Base-by-base conservation (phyloP, 257 asterid species). In the Jasminum sambac region DNA sequence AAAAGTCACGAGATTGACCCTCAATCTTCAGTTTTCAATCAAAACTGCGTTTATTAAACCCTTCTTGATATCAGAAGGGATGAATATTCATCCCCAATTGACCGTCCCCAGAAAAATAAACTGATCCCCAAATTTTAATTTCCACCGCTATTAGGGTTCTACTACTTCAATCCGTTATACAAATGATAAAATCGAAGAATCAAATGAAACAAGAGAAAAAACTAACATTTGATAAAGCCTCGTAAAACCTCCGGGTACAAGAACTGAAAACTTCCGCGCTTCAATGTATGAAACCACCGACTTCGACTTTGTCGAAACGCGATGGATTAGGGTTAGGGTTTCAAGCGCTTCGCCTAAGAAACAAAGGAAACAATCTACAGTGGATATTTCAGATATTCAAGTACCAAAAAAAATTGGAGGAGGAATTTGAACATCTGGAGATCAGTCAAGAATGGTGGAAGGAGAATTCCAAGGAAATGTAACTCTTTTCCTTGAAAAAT, bases 271-370 rank as follows among this genome's bases (percentile, higher is more conserved):
- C 36, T 55, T 52, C 36, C 16, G 16, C 8, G 12, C 62, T 55
- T 23, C 62, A 55, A 55, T 23, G 62, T 23, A 23, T 23, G 59
- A 55, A 23, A 3, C 62, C 62, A 0, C 30, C 62, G 62, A 55
- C 62, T 8, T 2, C 34, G n/a, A 23, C 62, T 55, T 55, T 13
- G 21, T 55, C 30, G 62, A 21, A 55, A 23, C 6, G 30, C 62
- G n/a, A 55, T 55, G 9, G 11, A 55, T 55, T 21, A 55, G 62
- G 62, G 62, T 23, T 55, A 55, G 62, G 62, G 62, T 55, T 55
- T 23, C 30, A 55, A 55, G 9, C 36, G 7, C 34, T 50, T 23
- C 11, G 30, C 14, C 10, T 23, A 9, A 21, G 21, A 19, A 52
- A 19, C 5, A 52, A 52, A 2, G 6, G 19, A 17, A 9, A 52